phyloP scores from a whole-genome alignment of 257 asterid species.

The Sherardia arvensis region DNA sequence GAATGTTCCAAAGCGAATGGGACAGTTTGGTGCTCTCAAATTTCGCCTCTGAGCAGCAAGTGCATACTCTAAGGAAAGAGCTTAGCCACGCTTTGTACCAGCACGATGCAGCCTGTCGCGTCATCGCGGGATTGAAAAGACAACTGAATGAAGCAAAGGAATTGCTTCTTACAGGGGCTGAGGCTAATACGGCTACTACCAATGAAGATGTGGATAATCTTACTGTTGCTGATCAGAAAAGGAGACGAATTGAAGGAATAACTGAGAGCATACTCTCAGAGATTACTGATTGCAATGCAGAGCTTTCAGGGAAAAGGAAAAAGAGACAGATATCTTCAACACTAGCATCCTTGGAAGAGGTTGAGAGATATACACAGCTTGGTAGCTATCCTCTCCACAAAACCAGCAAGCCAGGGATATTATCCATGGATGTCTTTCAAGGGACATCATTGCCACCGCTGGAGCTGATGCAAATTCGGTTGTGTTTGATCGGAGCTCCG shows the following conservation, averaged over 20 bases:
- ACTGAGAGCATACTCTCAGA: conserved; percentile 60
- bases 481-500: conserved; percentile 75
- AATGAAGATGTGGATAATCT: conserved; percentile 61
- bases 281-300: conserved; percentile 76
- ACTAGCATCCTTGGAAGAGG: conserved; percentile 59
- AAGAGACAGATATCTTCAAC: conserved; percentile 72
- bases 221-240: conserved; percentile 65
- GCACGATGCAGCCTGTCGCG: conserved; percentile 99
- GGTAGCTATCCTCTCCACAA: conserved; percentile 87
- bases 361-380: conserved; percentile 87
- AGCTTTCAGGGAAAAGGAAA: conserved; percentile 84
- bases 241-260: conserved; percentile 59
- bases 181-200: conserved; percentile 42
- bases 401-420: conserved; percentile 92
- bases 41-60: conserved; percentile 85
- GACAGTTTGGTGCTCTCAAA: conserved; percentile 93
- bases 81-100: conserved; percentile 94
- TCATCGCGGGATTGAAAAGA: conserved; percentile 89
- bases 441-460: conserved; percentile 92
- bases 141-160: conserved; percentile 93
- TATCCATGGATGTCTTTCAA: conserved; percentile 76
- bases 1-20: conserved; percentile 97
- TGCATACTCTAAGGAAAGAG: conserved; percentile 93
- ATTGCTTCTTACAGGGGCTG: conserved; percentile 61
- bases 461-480: conserved; percentile 85